Evolutionary conservation across 805 yeast genomes (phyloP), one percentile per base, ranked within the genome.

Genomic region (Candida tibetensis): DNA sequence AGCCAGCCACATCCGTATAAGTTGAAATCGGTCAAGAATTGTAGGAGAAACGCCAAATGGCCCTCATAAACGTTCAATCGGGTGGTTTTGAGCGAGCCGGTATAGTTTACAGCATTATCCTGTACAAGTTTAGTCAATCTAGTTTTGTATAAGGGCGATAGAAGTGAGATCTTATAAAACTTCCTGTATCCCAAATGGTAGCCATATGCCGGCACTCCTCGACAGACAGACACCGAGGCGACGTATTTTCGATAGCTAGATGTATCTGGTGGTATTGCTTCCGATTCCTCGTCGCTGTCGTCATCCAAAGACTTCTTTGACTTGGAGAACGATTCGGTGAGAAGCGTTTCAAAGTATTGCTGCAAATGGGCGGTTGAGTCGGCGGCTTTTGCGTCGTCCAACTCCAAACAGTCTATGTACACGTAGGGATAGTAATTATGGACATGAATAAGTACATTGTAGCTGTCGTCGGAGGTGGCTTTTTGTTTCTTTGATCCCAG

Each of bases 381-480:
- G 9, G 52, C 48, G 4, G 7, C 29, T 10, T 35, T 17, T 12
- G 35, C 10, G 12, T 46, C 40, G 3, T 61, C 44, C 8, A 42
- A 53, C 1, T 80, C 83, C 30, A 65, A 67, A 51, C 82, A 82
- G 25, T 76, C 78, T 2, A 90, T 66, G 53, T 74, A 89, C 2
- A 91, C 47, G 53, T 91, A 93, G 0, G 98, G 99, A 46, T 72
- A 86, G 14, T 77, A 76, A 28, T 91, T 90, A 62, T 90, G 98
- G 7, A 93, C 64, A 57, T 93, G 96, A 1, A 84, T 74, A 10
- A 69, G 38, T 1, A 59, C 46, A 41, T 62, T 60, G 46, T 52
- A 62, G 23, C 52, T 58, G 15, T 17, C 30, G 10, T 34, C 4
- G 16, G 29, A 29, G 8, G 26, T 35, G 28, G 37, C 25, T 17